Evolutionary conservation across 2,329 filamentous ascomycete species (phyloP), one percentile per base, ranked within the genome.

Genomic region (Fusarium sp.): DNA sequence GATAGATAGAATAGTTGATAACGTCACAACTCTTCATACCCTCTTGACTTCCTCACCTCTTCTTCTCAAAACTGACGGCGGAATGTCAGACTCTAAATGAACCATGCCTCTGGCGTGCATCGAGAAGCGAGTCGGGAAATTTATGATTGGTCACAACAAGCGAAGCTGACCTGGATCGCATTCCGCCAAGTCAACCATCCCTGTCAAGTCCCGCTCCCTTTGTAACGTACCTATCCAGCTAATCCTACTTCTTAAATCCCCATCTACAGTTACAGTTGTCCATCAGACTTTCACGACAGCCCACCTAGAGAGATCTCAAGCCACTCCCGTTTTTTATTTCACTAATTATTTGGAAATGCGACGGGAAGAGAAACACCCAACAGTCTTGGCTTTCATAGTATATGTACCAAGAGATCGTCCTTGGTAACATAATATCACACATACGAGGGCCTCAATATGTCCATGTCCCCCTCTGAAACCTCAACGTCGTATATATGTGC

Each of bases 81-180:
- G 65, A 69, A 71, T 62, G 51, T 39, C 51, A 69, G 60, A 45
- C 57, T 65, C 62, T 53, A 55, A 62, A 60, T 60, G 31, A 52
- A 51, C 49, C 44, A 60, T 60, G 54, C 62, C 67, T 66, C 57
- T 70, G 58, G 73, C 63, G 57, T 75, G 71, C 73, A 74, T 74
- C 64, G 58, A 70, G 65, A 76, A 76, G 75, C 75, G 75, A 76
- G 74, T 65, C 72, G 73, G 70, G 62, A 65, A 74, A 68, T 74
- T 74, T 72, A 58, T 77, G 63, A 77, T 77, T 77, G 76, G 74
- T 9, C 44, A 48, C 45, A 46, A 42, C 62, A 77, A 75, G 75
- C 75, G 75, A 77, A 73, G 57, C 54, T 58, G 67, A 67, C 65
- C 51, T 64, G 58, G 62, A 54, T 59, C 49, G 50, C 63, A 72